Evolutionary conservation across 2,329 filamentous ascomycete genomes (phyloP).

Genomic region (Colletotrichum incanum): DNA sequence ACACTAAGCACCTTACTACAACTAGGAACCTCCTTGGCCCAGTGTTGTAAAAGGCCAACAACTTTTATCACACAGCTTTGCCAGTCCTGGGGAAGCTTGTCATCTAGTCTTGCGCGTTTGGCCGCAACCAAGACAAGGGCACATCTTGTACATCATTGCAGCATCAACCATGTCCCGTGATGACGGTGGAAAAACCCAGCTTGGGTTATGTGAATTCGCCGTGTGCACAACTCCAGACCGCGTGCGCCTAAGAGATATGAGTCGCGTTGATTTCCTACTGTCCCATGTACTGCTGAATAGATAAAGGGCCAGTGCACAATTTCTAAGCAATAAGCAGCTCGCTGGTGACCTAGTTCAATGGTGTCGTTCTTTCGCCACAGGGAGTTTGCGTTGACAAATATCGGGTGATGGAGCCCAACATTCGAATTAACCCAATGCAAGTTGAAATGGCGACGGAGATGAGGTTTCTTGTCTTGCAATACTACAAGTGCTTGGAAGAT

Average conservation of each 20-base stretch:
- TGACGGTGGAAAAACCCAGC: constrained; percentile 46
- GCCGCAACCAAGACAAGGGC: constrained; percentile 28
- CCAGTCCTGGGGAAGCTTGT: constrained; percentile 44
- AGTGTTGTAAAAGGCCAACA: neutral
- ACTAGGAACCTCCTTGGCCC: neutral
- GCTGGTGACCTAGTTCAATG: too few species aligned
- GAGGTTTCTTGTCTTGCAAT: too few species aligned
- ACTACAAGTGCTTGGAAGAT: too few species aligned
- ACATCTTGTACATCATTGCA: constrained; percentile 45
- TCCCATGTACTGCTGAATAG: constrained; percentile 14
- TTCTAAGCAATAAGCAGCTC: constrained; percentile 22
- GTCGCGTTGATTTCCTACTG: constrained; percentile 1
- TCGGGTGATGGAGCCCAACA: too few species aligned
- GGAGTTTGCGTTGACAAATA: too few species aligned
- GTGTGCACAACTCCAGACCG: constrained; percentile 35
- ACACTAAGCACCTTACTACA: neutral
- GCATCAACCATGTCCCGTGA: constrained; percentile 47
- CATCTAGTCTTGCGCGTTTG: neutral
- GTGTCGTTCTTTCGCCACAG: too few species aligned
- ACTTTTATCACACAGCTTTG: neutral
- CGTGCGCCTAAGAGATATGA: neutral
- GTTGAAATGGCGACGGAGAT: too few species aligned
- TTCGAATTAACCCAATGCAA: too few species aligned
- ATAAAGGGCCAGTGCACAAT: constrained; percentile 33
- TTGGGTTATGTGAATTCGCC: constrained; percentile 40